Evolutionary conservation across 148 eudicot species (phyloP).

Genomic region (Drosera capensis): DNA sequence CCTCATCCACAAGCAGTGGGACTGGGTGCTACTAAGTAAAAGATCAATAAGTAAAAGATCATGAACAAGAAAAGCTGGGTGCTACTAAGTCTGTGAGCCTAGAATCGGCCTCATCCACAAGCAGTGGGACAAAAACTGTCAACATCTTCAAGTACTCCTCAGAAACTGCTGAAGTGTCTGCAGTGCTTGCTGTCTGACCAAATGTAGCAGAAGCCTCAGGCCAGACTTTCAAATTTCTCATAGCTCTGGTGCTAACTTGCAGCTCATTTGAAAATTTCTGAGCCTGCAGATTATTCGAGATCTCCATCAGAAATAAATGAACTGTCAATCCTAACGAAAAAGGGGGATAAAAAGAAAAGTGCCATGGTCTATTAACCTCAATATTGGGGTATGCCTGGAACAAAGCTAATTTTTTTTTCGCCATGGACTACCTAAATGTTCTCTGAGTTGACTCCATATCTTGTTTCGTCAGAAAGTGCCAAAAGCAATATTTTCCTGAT

Average conservation of each 20-base stretch:
- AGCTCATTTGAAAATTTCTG: slow-evolving; percentile 96
- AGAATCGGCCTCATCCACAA: slow-evolving; percentile 91
- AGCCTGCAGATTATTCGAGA: slow-evolving; percentile 34
- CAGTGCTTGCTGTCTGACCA: slow-evolving; percentile 49
- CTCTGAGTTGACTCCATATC: too few species aligned
- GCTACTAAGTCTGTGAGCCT: too few species aligned
- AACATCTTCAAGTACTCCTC: slow-evolving; percentile 91
- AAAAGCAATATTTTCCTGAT: background rate
- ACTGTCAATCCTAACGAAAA: too few species aligned
- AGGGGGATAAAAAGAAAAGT: too few species aligned
- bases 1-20: too few species aligned
- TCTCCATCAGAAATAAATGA: background rate
- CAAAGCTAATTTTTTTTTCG: too few species aligned
- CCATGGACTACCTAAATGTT: too few species aligned
- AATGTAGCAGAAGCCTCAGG: slow-evolving; percentile 65
- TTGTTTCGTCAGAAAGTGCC: too few species aligned
- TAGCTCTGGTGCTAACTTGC: slow-evolving; percentile 82
- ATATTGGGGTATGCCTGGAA: too few species aligned
- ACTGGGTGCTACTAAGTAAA: too few species aligned
- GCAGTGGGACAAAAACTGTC: slow-evolving; percentile 79
- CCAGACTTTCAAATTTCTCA: slow-evolving; percentile 79
- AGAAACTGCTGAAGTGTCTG: slow-evolving; percentile 86
- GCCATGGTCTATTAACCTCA: too few species aligned
- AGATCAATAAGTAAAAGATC: slow-evolving; percentile 5
- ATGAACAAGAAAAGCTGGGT: too few species aligned